Conservation (phyloP, 768 basidiomycete genomes). For the Boletellus emodensis region DNA sequence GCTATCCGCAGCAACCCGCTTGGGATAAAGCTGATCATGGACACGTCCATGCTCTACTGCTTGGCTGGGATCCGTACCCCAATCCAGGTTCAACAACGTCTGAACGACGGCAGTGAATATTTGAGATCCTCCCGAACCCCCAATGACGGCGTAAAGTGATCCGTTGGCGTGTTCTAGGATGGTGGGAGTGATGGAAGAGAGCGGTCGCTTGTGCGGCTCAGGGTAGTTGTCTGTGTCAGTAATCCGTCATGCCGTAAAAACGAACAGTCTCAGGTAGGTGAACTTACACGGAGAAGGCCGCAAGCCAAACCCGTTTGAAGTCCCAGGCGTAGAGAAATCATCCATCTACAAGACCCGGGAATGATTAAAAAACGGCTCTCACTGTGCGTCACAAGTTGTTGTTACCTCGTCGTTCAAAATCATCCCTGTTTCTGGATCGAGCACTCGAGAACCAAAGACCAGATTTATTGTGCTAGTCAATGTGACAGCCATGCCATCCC, state of each 20-base stretch:
- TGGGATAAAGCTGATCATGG: constrained; percentile 84
- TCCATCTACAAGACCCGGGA: constrained; percentile 54
- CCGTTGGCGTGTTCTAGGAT: constrained; percentile 79
- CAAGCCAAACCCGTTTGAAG: constrained; percentile 80
- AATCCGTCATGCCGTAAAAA: constrained; percentile 1
- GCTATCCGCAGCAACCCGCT: constrained; percentile 54
- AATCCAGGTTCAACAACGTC: constrained; percentile 66
- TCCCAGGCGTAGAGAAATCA: constrained; percentile 86
- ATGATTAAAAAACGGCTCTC: neutral
- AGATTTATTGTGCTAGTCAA: constrained; percentile 88
- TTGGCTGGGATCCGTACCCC: constrained; percentile 73
- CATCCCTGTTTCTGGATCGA: constrained; percentile 84
- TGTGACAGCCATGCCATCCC: constrained; percentile 80
- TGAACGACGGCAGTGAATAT: constrained; percentile 83
- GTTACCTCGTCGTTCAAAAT: constrained; percentile 82
- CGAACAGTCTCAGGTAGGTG: neutral
- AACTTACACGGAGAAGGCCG: constrained; percentile 74
- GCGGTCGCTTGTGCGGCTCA: constrained; percentile 78
- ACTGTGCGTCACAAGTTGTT: neutral
- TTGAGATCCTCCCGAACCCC: constrained; percentile 83
- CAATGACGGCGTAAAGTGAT: constrained; percentile 66
- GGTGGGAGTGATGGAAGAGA: constrained; percentile 80
- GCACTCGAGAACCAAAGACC: constrained; percentile 83
- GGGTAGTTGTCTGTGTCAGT: constrained; percentile 74
- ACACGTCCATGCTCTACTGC: constrained; percentile 84